Evolutionary conservation across 257 asterid genomes (phyloP), one percentile per base, ranked within the genome.

Genomic region (Solanum ahanhuiri): DNA sequence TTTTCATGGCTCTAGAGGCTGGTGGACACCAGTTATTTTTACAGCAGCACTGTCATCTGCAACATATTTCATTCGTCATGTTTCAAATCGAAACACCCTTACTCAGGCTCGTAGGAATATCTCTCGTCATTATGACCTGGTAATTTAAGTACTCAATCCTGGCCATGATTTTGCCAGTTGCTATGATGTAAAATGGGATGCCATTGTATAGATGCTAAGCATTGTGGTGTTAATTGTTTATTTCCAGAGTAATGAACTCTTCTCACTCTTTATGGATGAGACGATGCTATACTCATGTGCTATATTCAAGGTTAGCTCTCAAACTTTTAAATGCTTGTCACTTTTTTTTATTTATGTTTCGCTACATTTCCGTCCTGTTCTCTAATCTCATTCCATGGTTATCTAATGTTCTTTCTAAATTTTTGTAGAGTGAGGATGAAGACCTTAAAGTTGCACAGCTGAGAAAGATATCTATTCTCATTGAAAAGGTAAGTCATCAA

Each of bases 251-350:
- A 96, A 96, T 75, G 94, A 94, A 88, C 93, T 94, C 34, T 96
- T 96, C 58, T 87, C 91, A 63, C 87, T 89, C 34, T 88, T 91
- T 58, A 58, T 95, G 93, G 99, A 96, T 48, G 95, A 94, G 33
- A 93, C 99, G 34, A 94, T 95, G 99, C 89, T 92, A 30, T 94
- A 93, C 88, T 96, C 99, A 17, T 92, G 95, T 77, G 98, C 96
- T 0, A 90, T 93, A 85, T 96, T 93, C 51, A 93, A 94, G 98
- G 98, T 95, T 73, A 87, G 88, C 58, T n/a, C 83, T 89, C 17
- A 2, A 45, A 18, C 1, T 72, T 2, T 30, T 45, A 12, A 82
- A 12, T 4, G 45, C 12, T 57, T 17, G 1, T 20, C 18, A 22
- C 54, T 35, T 31, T 69, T 48, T 3, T 35, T 45, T 30, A 35